phyloP scores from a whole-genome alignment of 31 red algal genomes.

The Porphyra umbilicalis region DNA sequence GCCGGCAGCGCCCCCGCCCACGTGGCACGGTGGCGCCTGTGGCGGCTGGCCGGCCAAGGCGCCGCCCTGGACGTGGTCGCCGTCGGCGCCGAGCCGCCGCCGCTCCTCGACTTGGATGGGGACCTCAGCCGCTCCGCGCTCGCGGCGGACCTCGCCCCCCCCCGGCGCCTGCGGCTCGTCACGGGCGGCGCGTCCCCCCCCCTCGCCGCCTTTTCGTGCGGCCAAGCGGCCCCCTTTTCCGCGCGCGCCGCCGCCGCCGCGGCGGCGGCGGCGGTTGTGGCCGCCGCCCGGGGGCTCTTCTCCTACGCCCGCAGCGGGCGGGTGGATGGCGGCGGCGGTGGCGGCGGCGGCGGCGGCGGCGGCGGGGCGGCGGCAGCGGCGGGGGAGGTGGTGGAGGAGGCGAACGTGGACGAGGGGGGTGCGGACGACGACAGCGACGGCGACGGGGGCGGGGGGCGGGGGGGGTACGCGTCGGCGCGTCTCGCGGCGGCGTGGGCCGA shows the following conservation, averaged over 20 bases:
- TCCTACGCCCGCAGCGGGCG: constrained; percentile 16
- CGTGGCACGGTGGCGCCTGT: neutral
- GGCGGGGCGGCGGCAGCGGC: neutral
- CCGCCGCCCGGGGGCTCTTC: constrained; percentile 33
- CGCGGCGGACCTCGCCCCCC: neutral
- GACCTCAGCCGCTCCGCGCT: neutral
- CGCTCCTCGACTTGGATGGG: neutral
- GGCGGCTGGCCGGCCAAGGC: neutral
- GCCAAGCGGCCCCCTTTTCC: constrained; percentile 32
- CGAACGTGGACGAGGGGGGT: constrained; percentile 13
- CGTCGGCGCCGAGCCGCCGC: neutral
- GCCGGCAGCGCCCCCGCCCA: neutral
- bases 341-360: neutral
- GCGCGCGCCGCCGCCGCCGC: constrained; percentile 43
- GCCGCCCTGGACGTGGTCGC: neutral
- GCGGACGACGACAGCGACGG: constrained; percentile 11
- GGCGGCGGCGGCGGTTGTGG: constrained; percentile 26
- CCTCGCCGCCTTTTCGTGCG: constrained; percentile 32
- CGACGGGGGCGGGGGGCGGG: constrained; percentile 2
- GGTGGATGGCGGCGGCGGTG: neutral
- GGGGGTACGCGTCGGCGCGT: neutral
- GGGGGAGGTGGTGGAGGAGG: neutral
- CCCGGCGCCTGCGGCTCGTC: constrained; percentile 31
- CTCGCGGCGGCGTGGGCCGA: constrained; percentile 12
- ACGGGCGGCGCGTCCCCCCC: constrained; percentile 27